Evolutionary conservation across 192 early-diverging fungal genomes (phyloP), one percentile per base, ranked within the genome.

Genomic region (Rhizoclosmatium sp.): DNA sequence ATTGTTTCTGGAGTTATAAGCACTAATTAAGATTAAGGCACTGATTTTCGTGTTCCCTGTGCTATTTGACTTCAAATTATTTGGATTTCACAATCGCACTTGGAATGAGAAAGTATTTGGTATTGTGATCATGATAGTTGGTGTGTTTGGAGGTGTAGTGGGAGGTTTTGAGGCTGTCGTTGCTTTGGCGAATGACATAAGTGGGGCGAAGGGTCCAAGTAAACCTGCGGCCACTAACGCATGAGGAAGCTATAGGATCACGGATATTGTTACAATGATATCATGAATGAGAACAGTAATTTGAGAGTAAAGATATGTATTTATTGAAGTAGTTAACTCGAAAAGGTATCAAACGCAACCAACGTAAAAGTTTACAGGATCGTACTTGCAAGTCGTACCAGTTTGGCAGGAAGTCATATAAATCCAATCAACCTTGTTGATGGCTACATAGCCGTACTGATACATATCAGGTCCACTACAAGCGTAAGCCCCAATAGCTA

Each of bases 1-100:
- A 16, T 14, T n/a, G 2, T 44, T 69, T 12, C 19, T 69, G 7
- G 0, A 16, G 7, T 10, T 41, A 40, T 65, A 1, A 88, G 7
- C 0, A 16, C 7, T 69, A 21, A 12, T 39, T 58, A 19, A 14
- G 9, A 16, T n/a, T 60, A 59, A 78, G 76, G 67, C 65, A 14
- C 85, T 95, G 42, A 94, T 96, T 84, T 96, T 96, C 78, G 85
- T 95, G 62, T 86, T 96, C 47, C 95, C 95, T 1, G 87, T 95
- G 40, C 41, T 95, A 12, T 94, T 90, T 84, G 93, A 95, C 69
- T 85, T 93, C 47, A 91, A 91, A 81, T 79, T 96, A 54, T 87
- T 90, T 70, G 94, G 94, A 4, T 90, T 89, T 87, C 58, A 83
- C 5, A 81, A 80, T 12, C 76, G 91, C 71, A 62, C 71, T 21